Evolutionary conservation across 164 flowering plant species (phyloP), one percentile per base, ranked within the genome.

Genomic region (Piper longum): DNA sequence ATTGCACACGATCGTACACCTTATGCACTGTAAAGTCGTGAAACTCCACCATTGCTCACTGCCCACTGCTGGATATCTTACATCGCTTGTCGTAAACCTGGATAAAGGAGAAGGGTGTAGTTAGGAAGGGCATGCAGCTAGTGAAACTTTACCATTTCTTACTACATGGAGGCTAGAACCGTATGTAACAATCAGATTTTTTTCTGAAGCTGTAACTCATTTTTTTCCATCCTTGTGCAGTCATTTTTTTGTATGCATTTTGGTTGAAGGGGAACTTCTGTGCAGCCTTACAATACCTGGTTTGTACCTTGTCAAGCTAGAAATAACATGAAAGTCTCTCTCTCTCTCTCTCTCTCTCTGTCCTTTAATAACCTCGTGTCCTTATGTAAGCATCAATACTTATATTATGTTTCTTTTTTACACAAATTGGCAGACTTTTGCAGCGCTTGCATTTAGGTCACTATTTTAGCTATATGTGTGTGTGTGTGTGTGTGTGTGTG

Each of bases 161-260:
- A n/a, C n/a, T n/a, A n/a, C n/a, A n/a, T n/a, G n/a, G n/a, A n/a
- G n/a, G n/a, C n/a, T n/a, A n/a, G n/a, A n/a, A n/a, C n/a, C n/a
- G n/a, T 14, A 45, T 9, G 12, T 7, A 7, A 45, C 4, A 7
- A 7, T 45, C 2, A 6, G 52, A 6, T 45, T 7, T 13, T 40
- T 7, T 60, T 36, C 43, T 9, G 41, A 13, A n/a, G 61, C 40
- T 62, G 44, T 54, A 48, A 65, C 66, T 74, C 62, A 76, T 48
- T 56, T 73, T 72, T 60, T 45, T n/a, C 17, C 41, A 5, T 59
- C 41, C 54, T 43, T 71, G 43, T 82, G 81, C 73, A 93, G 97
- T 87, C 61, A 93, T 85, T 67, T 64, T 93, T 81, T 87, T 91
- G 19, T 93, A 90, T 80, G 96, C 88, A 5, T 81, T 72, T 74